Evolutionary conservation across 2,329 filamentous ascomycete genomes (phyloP).

Genomic region (Neofusicoccum sp.): DNA sequence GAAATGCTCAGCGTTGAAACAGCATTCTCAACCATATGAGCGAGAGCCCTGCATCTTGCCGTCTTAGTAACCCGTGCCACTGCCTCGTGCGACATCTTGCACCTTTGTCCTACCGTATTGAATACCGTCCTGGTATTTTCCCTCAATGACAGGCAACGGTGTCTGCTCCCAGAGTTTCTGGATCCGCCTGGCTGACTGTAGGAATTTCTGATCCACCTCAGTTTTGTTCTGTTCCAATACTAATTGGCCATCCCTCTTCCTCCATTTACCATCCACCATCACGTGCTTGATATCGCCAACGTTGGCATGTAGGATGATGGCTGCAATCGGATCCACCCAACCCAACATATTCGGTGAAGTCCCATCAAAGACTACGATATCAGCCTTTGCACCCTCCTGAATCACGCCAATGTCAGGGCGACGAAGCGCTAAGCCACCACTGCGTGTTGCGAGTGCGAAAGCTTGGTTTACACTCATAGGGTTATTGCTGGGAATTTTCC

Average conservation of each 20-base stretch:
- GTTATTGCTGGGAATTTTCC: constrained; percentile 50
- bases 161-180: constrained; percentile 27
- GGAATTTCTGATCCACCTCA: constrained; percentile 27
- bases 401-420: constrained; percentile 57
- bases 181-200: constrained; percentile 27
- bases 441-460: constrained; percentile 58
- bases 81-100: constrained; percentile 15
- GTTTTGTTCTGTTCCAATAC: constrained; percentile 26
- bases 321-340: constrained; percentile 59
- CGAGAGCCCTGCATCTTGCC: no score
- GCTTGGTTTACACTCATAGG: constrained; percentile 59
- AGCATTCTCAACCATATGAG: no score
- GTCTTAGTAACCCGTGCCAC: constrained; percentile 22
- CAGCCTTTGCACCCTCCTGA: constrained; percentile 55
- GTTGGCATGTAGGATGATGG: constrained; percentile 58
- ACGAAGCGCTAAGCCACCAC: constrained; percentile 55
- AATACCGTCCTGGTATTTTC: constrained; percentile 1
- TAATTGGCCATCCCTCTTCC: constrained; percentile 50
- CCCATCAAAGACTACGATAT: constrained; percentile 57
- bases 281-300: constrained; percentile 57
- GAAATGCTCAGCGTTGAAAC: no score
- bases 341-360: constrained; percentile 54
- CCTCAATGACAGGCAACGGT: constrained; percentile 15
- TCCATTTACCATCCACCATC: constrained; percentile 52
- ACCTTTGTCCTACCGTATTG: neutral